Conservation (phyloP, 495 filamentous ascomycete genomes). For the Poronia punctata region DNA sequence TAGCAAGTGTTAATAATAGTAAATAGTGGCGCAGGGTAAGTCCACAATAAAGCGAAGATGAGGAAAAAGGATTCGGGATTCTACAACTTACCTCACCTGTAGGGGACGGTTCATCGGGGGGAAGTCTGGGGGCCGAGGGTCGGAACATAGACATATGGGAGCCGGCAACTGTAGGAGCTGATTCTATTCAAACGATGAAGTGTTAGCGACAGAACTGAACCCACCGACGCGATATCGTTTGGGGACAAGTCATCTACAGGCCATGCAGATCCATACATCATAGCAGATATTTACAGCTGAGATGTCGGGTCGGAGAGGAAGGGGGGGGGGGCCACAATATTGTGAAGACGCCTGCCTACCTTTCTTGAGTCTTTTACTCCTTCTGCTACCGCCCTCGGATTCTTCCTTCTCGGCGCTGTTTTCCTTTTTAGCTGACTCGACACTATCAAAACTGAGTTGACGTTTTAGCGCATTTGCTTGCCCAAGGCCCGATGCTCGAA, state of each 20-base stretch:
- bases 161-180: conserved; percentile 82
- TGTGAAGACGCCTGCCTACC: too few species aligned
- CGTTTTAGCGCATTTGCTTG: conserved; percentile 65
- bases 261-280: too few species aligned
- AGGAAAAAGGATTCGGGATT: neutral
- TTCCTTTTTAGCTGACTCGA: conserved; percentile 49
- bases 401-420: conserved; percentile 57
- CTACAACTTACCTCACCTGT: conserved; percentile 63
- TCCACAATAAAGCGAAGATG: too few species aligned
- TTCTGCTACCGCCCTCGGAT: conserved; percentile 65
- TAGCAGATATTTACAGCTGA: too few species aligned
- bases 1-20: conserved; percentile 29
- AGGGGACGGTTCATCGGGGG: conserved; percentile 58
- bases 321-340: too few species aligned
- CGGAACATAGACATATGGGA: conserved; percentile 95
- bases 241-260: too few species aligned
- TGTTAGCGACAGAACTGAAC: conserved; percentile 28
- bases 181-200: conserved; percentile 51
- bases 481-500: conserved; percentile 44
- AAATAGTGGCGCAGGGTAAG: too few species aligned
- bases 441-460: conserved; percentile 69
- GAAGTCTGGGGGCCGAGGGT: conserved; percentile 64
- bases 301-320: too few species aligned
- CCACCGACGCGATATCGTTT: too few species aligned
- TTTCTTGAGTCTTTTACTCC: conserved; percentile 92